Conservation (phyloP, 768 basidiomycete genomes). For the Amanita inopinata region DNA sequence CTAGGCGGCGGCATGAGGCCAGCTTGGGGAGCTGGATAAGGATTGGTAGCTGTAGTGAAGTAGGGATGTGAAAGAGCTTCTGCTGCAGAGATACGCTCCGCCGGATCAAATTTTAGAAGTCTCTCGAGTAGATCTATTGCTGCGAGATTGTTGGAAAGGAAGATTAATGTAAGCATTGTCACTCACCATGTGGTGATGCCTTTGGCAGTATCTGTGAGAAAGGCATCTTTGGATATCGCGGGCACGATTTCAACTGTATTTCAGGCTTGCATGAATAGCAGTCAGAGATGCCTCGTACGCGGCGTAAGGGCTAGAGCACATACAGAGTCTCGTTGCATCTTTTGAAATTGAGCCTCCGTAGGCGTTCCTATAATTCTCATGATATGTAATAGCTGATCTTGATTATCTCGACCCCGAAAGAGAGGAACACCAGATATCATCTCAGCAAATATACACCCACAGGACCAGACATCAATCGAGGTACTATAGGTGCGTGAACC, state of each 20-base stretch:
- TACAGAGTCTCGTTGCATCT: slow-evolving; percentile 87
- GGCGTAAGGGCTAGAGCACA: slow-evolving; percentile 22
- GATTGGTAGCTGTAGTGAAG: slow-evolving; percentile 54
- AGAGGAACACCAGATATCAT: slow-evolving; percentile 98
- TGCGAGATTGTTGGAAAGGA: slow-evolving; percentile 18
- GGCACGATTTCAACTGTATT: slow-evolving; percentile 74
- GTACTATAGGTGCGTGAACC: slow-evolving; percentile 97
- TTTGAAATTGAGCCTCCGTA: slow-evolving; percentile 74
- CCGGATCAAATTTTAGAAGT: slow-evolving; percentile 92
- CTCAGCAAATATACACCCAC: slow-evolving; percentile 98
- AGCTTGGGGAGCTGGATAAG: slow-evolving; percentile 32
- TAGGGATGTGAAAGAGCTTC: slow-evolving; percentile 91
- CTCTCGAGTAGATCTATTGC: slow-evolving; percentile 92
- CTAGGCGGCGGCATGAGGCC: slow-evolving; percentile 59
- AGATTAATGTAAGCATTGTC: not conserved
- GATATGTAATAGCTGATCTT: slow-evolving; percentile 96
- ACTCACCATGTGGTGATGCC: slow-evolving; percentile 70
- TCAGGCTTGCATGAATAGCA: slow-evolving; percentile 59
- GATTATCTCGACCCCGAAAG: slow-evolving; percentile 94
- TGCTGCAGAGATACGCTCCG: slow-evolving; percentile 81
- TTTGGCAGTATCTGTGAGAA: slow-evolving; percentile 77
- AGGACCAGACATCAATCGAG: slow-evolving; percentile 98
- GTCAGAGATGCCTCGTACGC: too few relatives aligned
- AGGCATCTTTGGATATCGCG: slow-evolving; percentile 77
- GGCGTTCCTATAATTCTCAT: slow-evolving; percentile 97